Conservation (phyloP, 2,329 filamentous ascomycete species). For the Penicillium sp. region DNA sequence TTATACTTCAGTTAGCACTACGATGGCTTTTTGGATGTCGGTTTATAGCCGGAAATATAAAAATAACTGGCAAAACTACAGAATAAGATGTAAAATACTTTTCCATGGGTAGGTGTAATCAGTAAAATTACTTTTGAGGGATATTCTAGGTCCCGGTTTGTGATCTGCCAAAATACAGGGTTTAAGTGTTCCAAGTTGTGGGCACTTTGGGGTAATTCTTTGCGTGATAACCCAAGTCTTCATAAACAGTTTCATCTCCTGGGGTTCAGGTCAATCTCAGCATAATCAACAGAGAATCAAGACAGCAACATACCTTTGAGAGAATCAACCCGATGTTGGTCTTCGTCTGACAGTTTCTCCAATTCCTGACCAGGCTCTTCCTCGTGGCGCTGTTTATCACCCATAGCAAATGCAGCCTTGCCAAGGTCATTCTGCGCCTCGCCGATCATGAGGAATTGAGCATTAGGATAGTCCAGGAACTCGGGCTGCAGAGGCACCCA, state of each 20-base stretch:
- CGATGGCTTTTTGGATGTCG: neutral
- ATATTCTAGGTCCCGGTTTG: neutral
- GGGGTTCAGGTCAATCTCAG: conserved; percentile 3
- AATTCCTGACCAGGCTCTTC: conserved; percentile 69
- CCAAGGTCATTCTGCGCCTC: conserved; percentile 42
- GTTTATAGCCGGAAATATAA: neutral
- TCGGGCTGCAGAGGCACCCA: conserved; percentile 74
- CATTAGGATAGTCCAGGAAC: conserved; percentile 71
- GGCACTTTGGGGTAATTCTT: conserved; percentile 65
- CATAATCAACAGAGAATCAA: neutral
- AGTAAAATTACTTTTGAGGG: neutral
- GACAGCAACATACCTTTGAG: conserved; percentile 49
- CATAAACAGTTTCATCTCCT: conserved; percentile 62
- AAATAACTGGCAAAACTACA: neutral
- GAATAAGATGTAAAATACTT: neutral
- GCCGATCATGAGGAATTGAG: conserved; percentile 78
- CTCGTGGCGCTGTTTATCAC: conserved; percentile 54
- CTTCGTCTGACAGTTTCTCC: conserved; percentile 72
- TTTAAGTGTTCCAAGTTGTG: conserved; percentile 56
- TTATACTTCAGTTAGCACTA: neutral
- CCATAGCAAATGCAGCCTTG: conserved; percentile 38
- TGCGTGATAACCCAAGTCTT: conserved; percentile 58
- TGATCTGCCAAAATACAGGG: neutral
- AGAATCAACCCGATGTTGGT: conserved; percentile 64
- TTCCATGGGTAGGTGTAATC: neutral